These are phyloP conservation scores for Arctostaphylos glauca DNA, from an alignment of 148 eudicot species.

Conservation along the genomic window DNA sequence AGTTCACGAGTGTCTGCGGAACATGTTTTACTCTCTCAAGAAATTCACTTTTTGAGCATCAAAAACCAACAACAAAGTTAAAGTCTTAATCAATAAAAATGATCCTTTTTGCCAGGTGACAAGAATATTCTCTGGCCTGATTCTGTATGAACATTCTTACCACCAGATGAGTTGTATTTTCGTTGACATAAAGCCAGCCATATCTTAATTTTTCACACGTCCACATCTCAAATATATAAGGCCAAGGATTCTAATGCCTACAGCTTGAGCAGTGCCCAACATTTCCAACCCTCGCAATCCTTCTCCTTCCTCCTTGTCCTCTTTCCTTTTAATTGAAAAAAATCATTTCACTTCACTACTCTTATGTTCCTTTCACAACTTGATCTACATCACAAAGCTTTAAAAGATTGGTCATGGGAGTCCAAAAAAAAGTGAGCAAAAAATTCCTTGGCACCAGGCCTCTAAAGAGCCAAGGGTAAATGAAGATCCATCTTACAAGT, in stretches of 20 bases:
- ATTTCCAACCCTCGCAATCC: neutral
- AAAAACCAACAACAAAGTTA: neutral
- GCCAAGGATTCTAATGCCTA: neutral
- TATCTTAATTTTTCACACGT: no score
- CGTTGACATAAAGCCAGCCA: neutral
- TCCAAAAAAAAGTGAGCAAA: no score
- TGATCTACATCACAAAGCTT: neutral
- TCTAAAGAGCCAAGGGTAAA: no score
- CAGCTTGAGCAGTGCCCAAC: neutral
- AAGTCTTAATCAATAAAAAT: no score
- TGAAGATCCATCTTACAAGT: no score
- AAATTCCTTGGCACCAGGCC: no score
- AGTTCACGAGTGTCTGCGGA: neutral
- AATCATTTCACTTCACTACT: neutral
- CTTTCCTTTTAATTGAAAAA: neutral
- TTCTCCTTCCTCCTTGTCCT: neutral
- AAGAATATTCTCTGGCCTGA: neutral
- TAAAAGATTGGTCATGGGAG: no score
- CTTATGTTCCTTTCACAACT: neutral
- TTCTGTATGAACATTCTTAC: neutral
- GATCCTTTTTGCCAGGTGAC: neutral
- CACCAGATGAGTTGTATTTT: neutral
- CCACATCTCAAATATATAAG: no score
- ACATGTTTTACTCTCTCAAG: neutral
- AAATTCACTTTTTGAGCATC: neutral